Conservation (phyloP, 208 protist species). For the Crithidia acanthocephali region DNA sequence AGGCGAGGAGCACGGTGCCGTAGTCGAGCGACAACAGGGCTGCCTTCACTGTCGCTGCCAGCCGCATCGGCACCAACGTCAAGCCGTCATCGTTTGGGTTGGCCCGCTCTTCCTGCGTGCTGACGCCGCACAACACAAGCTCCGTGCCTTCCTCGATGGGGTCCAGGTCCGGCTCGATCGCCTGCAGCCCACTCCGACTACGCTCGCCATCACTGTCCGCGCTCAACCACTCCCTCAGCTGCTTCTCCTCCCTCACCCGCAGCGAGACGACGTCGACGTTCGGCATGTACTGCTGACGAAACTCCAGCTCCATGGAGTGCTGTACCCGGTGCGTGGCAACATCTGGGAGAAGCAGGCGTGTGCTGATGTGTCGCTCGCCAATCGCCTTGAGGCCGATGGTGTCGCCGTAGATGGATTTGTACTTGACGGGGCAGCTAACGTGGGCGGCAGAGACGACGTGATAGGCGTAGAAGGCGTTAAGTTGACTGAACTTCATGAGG, state of each 20-base stretch:
- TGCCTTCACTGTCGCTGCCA: constrained; percentile 70
- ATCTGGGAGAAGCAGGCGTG: constrained; percentile 59
- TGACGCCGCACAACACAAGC: constrained; percentile 66
- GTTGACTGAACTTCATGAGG: constrained; percentile 64
- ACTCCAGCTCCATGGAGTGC: constrained; percentile 61
- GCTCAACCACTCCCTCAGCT: constrained; percentile 30
- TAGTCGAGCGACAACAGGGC: constrained; percentile 84
- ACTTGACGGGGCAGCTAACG: constrained; percentile 78
- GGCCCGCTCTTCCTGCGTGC: constrained; percentile 64
- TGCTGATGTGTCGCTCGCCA: constrained; percentile 87
- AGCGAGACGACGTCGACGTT: constrained; percentile 81
- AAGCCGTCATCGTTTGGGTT: constrained; percentile 87
- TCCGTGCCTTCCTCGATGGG: constrained; percentile 69
- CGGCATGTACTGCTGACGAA: constrained; percentile 64
- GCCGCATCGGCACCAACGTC: constrained; percentile 35
- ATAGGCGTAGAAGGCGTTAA: constrained; percentile 76
- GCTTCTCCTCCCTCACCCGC: constrained; percentile 48
- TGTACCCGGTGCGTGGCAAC: constrained; percentile 28
- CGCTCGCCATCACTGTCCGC: neutral
- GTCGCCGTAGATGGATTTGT: constrained; percentile 71
- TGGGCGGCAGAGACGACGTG: constrained; percentile 87
- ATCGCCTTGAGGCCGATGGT: constrained; percentile 75
- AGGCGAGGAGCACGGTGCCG: constrained; percentile 79
- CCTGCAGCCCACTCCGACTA: constrained; percentile 17
- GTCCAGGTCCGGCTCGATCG: constrained; percentile 71